Evolutionary conservation across 805 yeast species (phyloP).

Genomic region (Lachancea fermentati): DNA sequence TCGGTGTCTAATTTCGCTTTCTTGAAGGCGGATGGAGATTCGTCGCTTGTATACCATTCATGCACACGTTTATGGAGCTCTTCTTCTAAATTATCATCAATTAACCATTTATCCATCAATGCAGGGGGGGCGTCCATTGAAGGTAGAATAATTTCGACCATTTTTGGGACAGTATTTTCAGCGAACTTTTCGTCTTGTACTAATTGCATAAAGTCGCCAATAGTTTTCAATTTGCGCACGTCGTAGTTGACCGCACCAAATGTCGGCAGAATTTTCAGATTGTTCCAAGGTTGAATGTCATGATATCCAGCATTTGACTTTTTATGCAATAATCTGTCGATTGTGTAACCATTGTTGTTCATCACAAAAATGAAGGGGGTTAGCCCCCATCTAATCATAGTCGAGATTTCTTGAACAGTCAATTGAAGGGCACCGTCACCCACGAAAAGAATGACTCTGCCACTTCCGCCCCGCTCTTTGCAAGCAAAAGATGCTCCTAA

Average conservation of each 20-base stretch:
- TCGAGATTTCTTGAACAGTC: constrained; percentile 59
- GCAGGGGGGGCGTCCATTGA: constrained; percentile 51
- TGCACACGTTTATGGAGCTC: neutral
- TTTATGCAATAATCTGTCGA: constrained; percentile 58
- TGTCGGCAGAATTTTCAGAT: constrained; percentile 38
- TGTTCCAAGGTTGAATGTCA: constrained; percentile 60
- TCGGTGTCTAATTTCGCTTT: neutral
- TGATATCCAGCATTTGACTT: constrained; percentile 46
- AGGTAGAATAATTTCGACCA: constrained; percentile 53
- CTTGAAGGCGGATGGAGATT: neutral
- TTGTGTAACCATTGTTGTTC: constrained; percentile 63
- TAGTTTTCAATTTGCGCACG: constrained; percentile 39
- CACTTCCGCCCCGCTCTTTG: constrained; percentile 39
- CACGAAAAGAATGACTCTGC: constrained; percentile 52
- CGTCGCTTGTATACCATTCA: neutral
- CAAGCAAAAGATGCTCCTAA: constrained; percentile 58
- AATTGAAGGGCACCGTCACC: constrained; percentile 69
- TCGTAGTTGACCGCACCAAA: constrained; percentile 53
- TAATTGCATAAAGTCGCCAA: constrained; percentile 44
- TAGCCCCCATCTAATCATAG: constrained; percentile 49
- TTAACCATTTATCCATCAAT: constrained; percentile 8
- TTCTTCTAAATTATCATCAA: constrained; percentile 2
- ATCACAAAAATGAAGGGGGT: constrained; percentile 54
- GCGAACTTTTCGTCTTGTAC: constrained; percentile 37
- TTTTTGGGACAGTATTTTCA: constrained; percentile 40